phyloP scores from a whole-genome alignment of 768 basidiomycete species.

The Russula sp. region DNA sequence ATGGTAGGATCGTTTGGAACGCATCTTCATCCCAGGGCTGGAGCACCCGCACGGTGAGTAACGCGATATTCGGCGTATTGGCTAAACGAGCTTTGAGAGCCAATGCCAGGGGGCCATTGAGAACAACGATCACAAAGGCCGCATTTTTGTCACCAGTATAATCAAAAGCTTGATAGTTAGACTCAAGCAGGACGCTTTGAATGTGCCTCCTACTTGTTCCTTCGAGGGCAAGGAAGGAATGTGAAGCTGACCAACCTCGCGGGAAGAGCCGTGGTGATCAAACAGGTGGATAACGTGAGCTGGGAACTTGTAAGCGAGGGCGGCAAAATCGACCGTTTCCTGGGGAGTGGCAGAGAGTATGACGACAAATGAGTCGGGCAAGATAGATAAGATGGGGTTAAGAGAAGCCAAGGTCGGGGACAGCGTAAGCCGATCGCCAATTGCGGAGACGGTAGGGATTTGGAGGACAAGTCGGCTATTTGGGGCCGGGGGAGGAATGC shows the following conservation, averaged over 20 bases:
- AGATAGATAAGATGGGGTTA: constrained; percentile 53
- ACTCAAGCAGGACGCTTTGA: constrained; percentile 48
- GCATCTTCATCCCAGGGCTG: constrained; percentile 76
- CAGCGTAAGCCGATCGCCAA: constrained; percentile 63
- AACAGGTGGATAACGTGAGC: constrained; percentile 86
- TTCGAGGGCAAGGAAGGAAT: constrained; percentile 40
- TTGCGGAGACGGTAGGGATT: constrained; percentile 69
- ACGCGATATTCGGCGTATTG: constrained; percentile 51
- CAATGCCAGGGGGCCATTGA: constrained; percentile 77
- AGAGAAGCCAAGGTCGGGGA: constrained; percentile 75
- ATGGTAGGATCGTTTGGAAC: constrained; percentile 59
- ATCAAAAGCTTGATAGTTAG: constrained; percentile 74
- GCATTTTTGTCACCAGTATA: constrained; percentile 68
- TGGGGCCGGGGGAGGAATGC: constrained; percentile 61
- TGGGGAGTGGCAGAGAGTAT: constrained; percentile 82
- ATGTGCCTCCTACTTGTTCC: constrained; percentile 37
- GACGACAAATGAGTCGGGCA: constrained; percentile 66
- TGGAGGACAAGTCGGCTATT: constrained; percentile 76
- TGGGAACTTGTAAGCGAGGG: constrained; percentile 68
- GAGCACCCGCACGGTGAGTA: constrained; percentile 72
- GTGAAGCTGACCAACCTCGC: constrained; percentile 66
- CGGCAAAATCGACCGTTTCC: constrained; percentile 74
- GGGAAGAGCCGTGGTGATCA: constrained; percentile 76
- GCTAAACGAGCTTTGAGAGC: constrained; percentile 52
- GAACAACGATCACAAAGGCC: constrained; percentile 60